These are phyloP conservation scores for Plasmodium knowlesi DNA, from an alignment of 169 alveolate genomes.

Conservation along the genomic window DNA sequence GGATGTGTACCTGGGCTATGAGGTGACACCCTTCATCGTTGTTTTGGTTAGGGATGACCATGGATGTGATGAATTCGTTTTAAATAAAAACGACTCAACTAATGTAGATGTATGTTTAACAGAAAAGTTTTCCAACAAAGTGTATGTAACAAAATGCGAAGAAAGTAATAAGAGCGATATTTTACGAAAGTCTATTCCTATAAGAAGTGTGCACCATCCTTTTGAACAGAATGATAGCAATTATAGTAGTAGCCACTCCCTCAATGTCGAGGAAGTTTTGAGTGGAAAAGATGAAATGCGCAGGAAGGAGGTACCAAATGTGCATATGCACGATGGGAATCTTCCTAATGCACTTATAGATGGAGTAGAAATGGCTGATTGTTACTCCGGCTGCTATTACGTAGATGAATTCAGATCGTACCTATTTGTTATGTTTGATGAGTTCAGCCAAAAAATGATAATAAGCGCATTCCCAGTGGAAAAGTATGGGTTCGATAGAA, in stretches of 20 bases:
- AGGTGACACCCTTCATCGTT: constrained; percentile 11
- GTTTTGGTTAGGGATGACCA: constrained; percentile 34
- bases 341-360: no score
- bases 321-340: neutral
- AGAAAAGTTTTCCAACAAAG: neutral
- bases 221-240: neutral
- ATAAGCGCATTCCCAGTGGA: constrained; percentile 28
- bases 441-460: constrained; percentile 10
- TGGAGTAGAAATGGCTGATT: neutral
- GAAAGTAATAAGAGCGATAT: neutral
- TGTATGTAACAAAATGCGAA: neutral
- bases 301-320: neutral
- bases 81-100: neutral
- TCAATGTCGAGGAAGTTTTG: neutral
- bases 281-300: neutral
- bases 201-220: neutral
- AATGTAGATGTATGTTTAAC: neutral
- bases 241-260: neutral
- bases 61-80: neutral
- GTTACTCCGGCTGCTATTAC: constrained; percentile 30
- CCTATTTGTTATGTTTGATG: constrained; percentile 36
- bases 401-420: constrained; percentile 28
- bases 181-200: neutral
- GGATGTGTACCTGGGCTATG: constrained; percentile 37
- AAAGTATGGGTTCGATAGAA: constrained; percentile 19